Percentiles rank a stretch among this genome's conserved stretches.
phyloP scores from a whole-genome alignment of 2,329 filamentous ascomycete genomes.

The Aspergillus ochraceus region DNA sequence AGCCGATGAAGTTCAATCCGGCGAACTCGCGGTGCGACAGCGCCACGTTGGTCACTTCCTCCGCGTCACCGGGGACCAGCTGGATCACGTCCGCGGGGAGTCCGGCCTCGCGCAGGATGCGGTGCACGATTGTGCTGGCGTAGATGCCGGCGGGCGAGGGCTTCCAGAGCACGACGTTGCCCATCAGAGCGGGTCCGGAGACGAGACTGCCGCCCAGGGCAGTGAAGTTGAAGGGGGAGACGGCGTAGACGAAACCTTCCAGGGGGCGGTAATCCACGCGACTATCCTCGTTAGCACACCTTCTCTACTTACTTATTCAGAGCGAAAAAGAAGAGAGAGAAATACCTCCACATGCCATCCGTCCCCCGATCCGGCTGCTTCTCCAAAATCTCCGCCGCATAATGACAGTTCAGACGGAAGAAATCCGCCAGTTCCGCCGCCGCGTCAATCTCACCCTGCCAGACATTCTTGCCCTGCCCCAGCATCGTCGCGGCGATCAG shows the following conservation, averaged over 20 bases:
- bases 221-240: slow-evolving; percentile 96
- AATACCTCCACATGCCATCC: slow-evolving; percentile 78
- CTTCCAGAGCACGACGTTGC: slow-evolving; percentile 96
- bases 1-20: slow-evolving; percentile 86
- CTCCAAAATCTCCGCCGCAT: slow-evolving; percentile 81
- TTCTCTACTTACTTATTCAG: too few species aligned
- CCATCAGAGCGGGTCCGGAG: slow-evolving; percentile 79
- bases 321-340: too few species aligned
- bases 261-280: slow-evolving; percentile 83
- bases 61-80: slow-evolving; percentile 85
- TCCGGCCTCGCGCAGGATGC: slow-evolving; percentile 88
- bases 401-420: slow-evolving; percentile 64
- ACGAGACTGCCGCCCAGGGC: slow-evolving; percentile 86
- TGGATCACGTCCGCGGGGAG: slow-evolving; percentile 87
- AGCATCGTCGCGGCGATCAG: slow-evolving; percentile 94
- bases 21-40: slow-evolving; percentile 78
- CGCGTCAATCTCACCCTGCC: slow-evolving; percentile 94
- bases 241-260: slow-evolving; percentile 91
- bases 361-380: slow-evolving; percentile 82
- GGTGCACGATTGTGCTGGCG: slow-evolving; percentile 83
- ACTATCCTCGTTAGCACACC: slow-evolving; percentile 31
- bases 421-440: slow-evolving; percentile 91
- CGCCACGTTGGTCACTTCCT: slow-evolving; percentile 74
- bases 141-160: slow-evolving; percentile 82
- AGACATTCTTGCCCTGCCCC: slow-evolving; percentile 94